Percentiles rank a stretch among this genome's conserved stretches.
These are phyloP conservation scores for Fusarium annulatum DNA, from an alignment of 2,329 filamentous ascomycete genomes.

Conservation along the genomic window DNA sequence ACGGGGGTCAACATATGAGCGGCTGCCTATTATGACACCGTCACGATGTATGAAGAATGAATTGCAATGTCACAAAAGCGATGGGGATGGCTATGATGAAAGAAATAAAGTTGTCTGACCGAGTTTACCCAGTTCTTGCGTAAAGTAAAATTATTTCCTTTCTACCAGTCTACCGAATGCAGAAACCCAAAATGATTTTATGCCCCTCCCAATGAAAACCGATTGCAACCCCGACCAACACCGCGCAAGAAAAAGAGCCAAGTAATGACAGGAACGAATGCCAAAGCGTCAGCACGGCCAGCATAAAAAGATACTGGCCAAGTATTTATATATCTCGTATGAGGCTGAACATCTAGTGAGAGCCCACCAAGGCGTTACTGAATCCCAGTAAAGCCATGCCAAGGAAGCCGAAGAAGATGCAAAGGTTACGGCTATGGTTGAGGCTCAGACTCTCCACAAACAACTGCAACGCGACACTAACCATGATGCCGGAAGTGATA, in stretches of 20 bases:
- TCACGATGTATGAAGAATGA: constrained; percentile 28
- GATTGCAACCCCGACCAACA: constrained; percentile 17
- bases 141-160: constrained; percentile 14
- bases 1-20: background rate
- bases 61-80: constrained; percentile 15
- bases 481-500: constrained; percentile 92
- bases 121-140: background rate
- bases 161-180: constrained; percentile 32
- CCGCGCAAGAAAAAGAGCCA: constrained; percentile 23
- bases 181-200: constrained; percentile 12
- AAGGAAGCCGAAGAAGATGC: constrained; percentile 82
- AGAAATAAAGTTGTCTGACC: background rate
- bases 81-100: background rate
- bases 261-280: background rate
- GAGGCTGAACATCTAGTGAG: constrained; percentile 48
- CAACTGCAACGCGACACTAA: constrained; percentile 88
- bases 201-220: background rate
- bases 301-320: background rate
- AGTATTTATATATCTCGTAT: background rate
- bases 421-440: constrained; percentile 81
- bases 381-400: constrained; percentile 90
- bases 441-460: constrained; percentile 87
- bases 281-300: background rate
- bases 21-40: background rate
- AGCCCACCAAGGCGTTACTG: constrained; percentile 84